Conservation (phyloP, 768 basidiomycete species). For the Leccinellum albellum region DNA sequence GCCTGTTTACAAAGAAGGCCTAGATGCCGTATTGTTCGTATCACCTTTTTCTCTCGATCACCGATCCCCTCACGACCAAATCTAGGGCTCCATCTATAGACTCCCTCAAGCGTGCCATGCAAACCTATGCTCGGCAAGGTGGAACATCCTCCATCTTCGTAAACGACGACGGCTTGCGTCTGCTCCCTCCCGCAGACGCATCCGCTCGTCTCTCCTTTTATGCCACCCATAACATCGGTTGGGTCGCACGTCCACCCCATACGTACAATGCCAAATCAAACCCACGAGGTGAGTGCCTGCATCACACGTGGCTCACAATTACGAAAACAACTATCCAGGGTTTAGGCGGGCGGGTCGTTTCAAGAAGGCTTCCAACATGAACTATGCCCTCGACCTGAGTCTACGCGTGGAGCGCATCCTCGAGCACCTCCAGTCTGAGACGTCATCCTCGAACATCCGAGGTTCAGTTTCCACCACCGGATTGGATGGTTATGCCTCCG, state of each 20-base stretch:
- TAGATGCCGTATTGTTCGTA: slow-evolving; percentile 49
- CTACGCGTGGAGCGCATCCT: slow-evolving; percentile 34
- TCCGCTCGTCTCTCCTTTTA: slow-evolving; percentile 50
- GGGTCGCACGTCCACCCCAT: slow-evolving; percentile 57
- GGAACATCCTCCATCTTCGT: slow-evolving; percentile 56
- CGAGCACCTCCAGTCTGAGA: slow-evolving; percentile 28
- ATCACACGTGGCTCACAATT: slow-evolving; percentile 34
- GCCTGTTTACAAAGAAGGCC: slow-evolving; percentile 55
- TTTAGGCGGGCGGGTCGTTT: slow-evolving; percentile 66
- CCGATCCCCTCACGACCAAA: not conserved
- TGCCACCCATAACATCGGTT: slow-evolving; percentile 54
- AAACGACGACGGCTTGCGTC: slow-evolving; percentile 60
- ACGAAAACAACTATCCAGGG: slow-evolving; percentile 9
- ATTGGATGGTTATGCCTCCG: slow-evolving; percentile 20
- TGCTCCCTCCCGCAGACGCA: slow-evolving; percentile 44
- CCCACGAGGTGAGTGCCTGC: slow-evolving; percentile 39
- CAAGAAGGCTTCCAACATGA: slow-evolving; percentile 95
- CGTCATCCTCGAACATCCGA: slow-evolving; percentile 19
- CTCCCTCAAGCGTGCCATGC: slow-evolving; percentile 57
- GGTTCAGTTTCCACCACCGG: slow-evolving; percentile 23
- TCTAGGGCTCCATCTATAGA: slow-evolving; percentile 44
- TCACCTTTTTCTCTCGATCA: slow-evolving; percentile 4
- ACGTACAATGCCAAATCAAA: slow-evolving; percentile 38
- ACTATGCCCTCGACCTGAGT: slow-evolving; percentile 58
- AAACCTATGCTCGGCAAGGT: slow-evolving; percentile 64